Evolutionary conservation across 768 basidiomycete species (phyloP).

Genomic region (Clitopilus passeckerianus): DNA sequence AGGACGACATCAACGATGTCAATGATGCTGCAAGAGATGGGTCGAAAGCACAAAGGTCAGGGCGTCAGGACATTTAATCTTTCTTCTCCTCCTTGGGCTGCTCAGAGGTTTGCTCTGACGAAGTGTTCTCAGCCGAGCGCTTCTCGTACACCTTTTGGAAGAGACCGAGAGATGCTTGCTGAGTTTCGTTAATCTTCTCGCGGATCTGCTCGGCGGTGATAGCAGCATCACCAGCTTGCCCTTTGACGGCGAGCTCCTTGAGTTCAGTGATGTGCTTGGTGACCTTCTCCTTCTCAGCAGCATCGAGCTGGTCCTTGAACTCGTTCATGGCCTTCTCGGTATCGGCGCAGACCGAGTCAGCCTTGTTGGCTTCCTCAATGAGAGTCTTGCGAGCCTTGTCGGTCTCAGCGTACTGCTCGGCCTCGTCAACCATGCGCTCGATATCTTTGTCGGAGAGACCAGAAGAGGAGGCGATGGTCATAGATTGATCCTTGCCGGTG

Average conservation of each 20-base stretch:
- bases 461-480: conserved; percentile 97
- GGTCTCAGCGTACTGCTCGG: conserved; percentile 89
- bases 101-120: conserved; percentile 39
- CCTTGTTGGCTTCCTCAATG: conserved; percentile 97
- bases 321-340: conserved; percentile 98
- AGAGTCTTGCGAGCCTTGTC: conserved; percentile 85
- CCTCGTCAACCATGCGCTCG: conserved; percentile 92
- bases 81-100: conserved; percentile 74
- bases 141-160: conserved; percentile 99
- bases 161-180: conserved; percentile 90
- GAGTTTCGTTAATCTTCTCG: conserved; percentile 90
- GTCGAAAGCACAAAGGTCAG: conserved; percentile 5
- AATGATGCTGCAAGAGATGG: background rate
- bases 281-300: conserved; percentile 91
- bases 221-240: conserved; percentile 77
- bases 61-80: conserved; percentile 44
- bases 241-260: conserved; percentile 85
- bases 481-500: conserved; percentile 85
- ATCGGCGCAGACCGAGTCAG: conserved; percentile 89
- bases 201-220: conserved; percentile 85
- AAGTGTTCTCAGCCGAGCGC: conserved; percentile 66
- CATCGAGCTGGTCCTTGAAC: conserved; percentile 96
- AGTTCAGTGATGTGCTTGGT: conserved; percentile 81
- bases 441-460: conserved; percentile 96
- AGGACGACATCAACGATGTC: background rate